Evolutionary conservation across 805 yeast genomes (phyloP), one percentile per base, ranked within the genome.

Genomic region (Candida germanica): DNA sequence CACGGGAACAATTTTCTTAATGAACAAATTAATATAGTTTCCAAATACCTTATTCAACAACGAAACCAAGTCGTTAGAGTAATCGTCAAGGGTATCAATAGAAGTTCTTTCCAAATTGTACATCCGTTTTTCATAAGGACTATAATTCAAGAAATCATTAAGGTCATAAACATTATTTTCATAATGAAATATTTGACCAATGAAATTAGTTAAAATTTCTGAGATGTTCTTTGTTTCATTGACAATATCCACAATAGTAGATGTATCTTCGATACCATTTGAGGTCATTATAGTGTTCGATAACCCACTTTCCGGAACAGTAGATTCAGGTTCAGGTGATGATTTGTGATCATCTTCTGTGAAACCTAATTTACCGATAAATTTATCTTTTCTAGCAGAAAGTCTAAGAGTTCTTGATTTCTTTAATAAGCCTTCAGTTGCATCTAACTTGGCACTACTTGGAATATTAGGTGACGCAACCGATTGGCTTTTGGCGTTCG

Each of bases 41-140:
- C 78, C 58, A 49, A 80, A 79, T 1, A 79, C 58, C 6, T 57
- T 53, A 9, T 66, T 64, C 56, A 81, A 66, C 21, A 69, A 58
- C 14, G 65, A 57, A 10, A 67, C 58, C 29, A 77, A 52, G 7
- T 68, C 76, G 33, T 63, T 67, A 3, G 83, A 73, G 39, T 68
- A 68, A 11, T 73, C 60, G 35, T 68, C 73, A 46, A 69, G 40
- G 51, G 69, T 46, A 51, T 61, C 42, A 54, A 58, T 6, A 41
- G 51, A 43, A 20, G 31, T 29, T 8, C 32, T 31, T 2, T 51
- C 52, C 8, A 52, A 34, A 3, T 53, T 51, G 13, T 60, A 59
- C 34, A 72, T 47, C 34, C 77, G 58, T 14, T 50, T 50, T 3
- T 47, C 47, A 26, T 59, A 53, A 1, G 75, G 58, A 21, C 50